Evolutionary conservation across 1,284 basidiomycete species (phyloP).

Genomic region (Cystobasidium slooffiae): DNA sequence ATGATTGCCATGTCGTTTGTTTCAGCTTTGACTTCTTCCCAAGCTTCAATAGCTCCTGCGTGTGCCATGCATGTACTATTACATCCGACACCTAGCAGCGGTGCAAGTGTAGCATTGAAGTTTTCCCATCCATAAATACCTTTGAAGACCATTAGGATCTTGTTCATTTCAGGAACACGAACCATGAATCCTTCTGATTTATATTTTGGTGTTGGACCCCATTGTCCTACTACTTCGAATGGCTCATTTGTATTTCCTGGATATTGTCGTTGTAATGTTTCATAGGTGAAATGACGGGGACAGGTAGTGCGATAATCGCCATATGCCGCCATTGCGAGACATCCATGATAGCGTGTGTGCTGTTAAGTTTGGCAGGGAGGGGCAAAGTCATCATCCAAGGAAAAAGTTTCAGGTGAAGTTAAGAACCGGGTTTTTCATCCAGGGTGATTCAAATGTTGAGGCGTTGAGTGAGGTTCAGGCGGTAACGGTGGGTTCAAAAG

Average conservation of each 20-base stretch:
- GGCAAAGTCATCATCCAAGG: background rate
- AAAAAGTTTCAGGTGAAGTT: too few relatives aligned
- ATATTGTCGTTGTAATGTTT: conserved; percentile 40
- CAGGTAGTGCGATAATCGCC: conserved; percentile 38
- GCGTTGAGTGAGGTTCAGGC: too few relatives aligned
- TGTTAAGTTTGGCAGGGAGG: background rate
- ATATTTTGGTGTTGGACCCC: conserved; percentile 38
- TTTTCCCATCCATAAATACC: conserved; percentile 45
- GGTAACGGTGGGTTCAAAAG: too few relatives aligned
- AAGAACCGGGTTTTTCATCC: too few relatives aligned
- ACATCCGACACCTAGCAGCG: conserved; percentile 39
- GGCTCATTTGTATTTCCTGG: conserved; percentile 41
- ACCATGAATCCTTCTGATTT: conserved; percentile 40
- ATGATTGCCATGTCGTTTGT: conserved; percentile 43
- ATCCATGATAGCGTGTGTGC: conserved; percentile 32
- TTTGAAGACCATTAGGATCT: conserved; percentile 39
- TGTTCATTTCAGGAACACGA: conserved; percentile 34
- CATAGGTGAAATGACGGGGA: conserved; percentile 40
- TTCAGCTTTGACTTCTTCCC: conserved; percentile 42
- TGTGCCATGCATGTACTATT: conserved; percentile 42
- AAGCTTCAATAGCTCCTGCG: conserved; percentile 43
- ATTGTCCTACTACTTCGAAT: conserved; percentile 39
- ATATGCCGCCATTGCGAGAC: conserved; percentile 23
- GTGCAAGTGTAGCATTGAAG: conserved; percentile 42
- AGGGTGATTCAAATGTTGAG: too few relatives aligned